Conservation (phyloP, 495 filamentous ascomycete genomes). For the Pseudoneurospora amorphoporcata region DNA sequence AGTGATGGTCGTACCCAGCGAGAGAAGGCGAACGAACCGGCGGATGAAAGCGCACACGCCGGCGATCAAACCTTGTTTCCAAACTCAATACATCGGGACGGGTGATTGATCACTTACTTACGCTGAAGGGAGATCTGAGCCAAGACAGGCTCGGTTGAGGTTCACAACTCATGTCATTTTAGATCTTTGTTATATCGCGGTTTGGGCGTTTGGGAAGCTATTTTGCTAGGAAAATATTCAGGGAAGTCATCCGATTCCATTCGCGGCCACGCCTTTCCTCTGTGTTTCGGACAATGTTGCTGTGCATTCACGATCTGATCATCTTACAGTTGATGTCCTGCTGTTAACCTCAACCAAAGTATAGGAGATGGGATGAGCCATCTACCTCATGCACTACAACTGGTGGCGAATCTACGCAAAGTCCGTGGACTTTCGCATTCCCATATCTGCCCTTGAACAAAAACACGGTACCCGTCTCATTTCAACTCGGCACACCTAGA, state of each 20-base stretch:
- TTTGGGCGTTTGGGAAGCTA: background rate
- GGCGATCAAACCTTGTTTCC: background rate
- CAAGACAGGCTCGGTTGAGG: background rate
- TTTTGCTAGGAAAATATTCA: background rate
- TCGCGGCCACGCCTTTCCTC: background rate
- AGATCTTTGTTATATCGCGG: background rate
- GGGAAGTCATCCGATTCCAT: background rate
- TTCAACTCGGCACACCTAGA: background rate
- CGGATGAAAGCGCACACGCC: background rate
- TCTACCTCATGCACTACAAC: background rate
- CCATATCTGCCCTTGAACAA: background rate
- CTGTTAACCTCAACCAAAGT: background rate
- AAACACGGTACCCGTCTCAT: background rate
- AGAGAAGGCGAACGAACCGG: background rate
- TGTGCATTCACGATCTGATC: background rate
- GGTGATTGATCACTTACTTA: background rate
- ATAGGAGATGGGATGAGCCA: background rate
- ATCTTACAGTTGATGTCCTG: background rate
- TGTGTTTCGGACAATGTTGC: background rate
- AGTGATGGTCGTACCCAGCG: slow-evolving; percentile 10
- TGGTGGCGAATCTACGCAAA: background rate
- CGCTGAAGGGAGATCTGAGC: background rate
- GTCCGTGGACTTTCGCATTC: background rate
- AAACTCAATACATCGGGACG: background rate
- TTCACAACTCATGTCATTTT: background rate